These are phyloP conservation scores for Aureobasidium musti DNA, from an alignment of 2,329 filamentous ascomycete species.

Conservation along the genomic window DNA sequence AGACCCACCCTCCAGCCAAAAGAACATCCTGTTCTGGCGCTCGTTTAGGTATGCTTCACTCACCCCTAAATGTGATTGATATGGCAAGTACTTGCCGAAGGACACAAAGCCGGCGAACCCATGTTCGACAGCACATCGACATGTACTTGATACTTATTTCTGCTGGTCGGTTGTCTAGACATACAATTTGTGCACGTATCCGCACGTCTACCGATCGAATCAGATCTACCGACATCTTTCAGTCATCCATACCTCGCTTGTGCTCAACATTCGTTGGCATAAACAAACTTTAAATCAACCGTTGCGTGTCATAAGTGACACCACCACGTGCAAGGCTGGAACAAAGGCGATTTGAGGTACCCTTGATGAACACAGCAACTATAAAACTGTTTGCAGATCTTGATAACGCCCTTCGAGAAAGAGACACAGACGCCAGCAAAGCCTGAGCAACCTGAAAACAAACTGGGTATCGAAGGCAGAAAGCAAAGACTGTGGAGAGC, in stretches of 20 bases:
- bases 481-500: background rate
- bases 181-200: background rate
- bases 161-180: background rate
- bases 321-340: constrained; percentile 9
- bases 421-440: background rate
- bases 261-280: constrained; percentile 1
- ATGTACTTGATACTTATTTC: constrained; percentile 9
- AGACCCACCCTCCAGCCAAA: constrained; percentile 18
- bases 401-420: background rate
- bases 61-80: background rate
- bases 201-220: background rate
- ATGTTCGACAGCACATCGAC: constrained; percentile 5
- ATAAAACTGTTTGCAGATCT: background rate
- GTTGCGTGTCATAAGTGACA: constrained; percentile 4
- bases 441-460: constrained; percentile 8
- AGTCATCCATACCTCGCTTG: background rate
- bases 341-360: background rate
- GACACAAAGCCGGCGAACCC: background rate
- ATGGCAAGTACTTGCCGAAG: constrained; percentile 3
- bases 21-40: constrained; percentile 9
- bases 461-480: constrained; percentile 13
- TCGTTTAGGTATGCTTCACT: constrained; percentile 5
- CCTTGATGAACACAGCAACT: background rate
- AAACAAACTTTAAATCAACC: constrained; percentile 13
- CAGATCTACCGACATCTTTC: background rate